Evolutionary conservation across 805 yeast genomes (phyloP), one percentile per base, ranked within the genome.

Genomic region (Barnettozyma botsteinii): DNA sequence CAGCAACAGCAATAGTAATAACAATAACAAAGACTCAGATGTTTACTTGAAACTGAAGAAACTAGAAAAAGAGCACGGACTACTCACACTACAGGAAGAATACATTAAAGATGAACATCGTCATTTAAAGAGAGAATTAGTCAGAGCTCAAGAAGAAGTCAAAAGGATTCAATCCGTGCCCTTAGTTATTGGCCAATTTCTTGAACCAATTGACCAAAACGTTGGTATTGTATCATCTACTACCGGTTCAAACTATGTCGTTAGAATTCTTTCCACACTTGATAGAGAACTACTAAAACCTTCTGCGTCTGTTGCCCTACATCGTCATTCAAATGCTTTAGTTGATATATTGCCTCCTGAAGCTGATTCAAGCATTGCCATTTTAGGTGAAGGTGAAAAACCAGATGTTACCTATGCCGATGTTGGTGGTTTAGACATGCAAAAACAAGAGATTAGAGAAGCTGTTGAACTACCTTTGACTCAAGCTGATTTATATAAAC

Each of bases 371-470:
- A 81, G 93, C 27, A 93, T 93, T 50, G 81, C 98, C 26, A 88
- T 94, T 61, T 83, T 93, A 55, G 94, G 96, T 24, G 95, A 91
- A 31, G 85, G 86, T 54, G 96, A 94, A 65, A 85, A 84, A 59
- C 95, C 94, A 19, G 89, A 84, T 57, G 93, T 85, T 29, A 80
- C 96, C 2, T 93, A 93, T 57, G 95, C 96, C 25, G 98, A 93
- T 62, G 97, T 93, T 41, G 99, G 99, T 65, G 99, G 98, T 30
- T 72, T 93, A 60, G 98, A 93, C 63, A 88, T 93, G 95, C 99
- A 93, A 65, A 94, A 93, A 56, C 98, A 94, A 65, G 99, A 93
- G 67, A 93, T 93, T 48, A 79, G 97, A 58, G 99, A 93, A 67
- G 98, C 98, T 2, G 98, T 93, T 13, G 98, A 93, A 64, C 73